phyloP scores from a whole-genome alignment of 805 yeast species.

The Ogataea salicorniae region DNA sequence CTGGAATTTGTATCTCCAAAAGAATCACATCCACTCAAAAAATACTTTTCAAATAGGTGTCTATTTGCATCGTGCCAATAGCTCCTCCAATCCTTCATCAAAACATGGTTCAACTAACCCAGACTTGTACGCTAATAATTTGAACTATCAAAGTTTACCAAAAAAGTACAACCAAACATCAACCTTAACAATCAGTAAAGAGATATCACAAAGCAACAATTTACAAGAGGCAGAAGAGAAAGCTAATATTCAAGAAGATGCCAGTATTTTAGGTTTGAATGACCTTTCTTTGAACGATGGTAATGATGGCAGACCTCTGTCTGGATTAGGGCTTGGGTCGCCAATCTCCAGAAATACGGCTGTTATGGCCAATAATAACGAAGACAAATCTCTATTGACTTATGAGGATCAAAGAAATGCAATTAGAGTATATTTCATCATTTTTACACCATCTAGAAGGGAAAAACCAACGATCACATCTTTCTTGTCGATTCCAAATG shows the following conservation, averaged over 20 bases:
- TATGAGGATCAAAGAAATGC: constrained; percentile 44
- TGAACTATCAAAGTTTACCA: constrained; percentile 24
- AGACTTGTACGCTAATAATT: constrained; percentile 30
- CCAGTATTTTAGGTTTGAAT: constrained; percentile 12
- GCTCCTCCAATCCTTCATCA: constrained; percentile 31
- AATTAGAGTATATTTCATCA: constrained; percentile 47
- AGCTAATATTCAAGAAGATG: constrained; percentile 23
- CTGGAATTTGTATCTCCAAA: constrained; percentile 54
- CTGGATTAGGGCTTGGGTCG: neutral
- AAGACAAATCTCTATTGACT: constrained; percentile 29
- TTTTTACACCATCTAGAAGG: constrained; percentile 48
- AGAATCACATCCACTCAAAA: constrained; percentile 34
- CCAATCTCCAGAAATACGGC: neutral
- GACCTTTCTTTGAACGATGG: constrained; percentile 19
- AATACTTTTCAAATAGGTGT: constrained; percentile 50
- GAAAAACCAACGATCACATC: constrained; percentile 43
- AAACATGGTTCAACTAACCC: constrained; percentile 37
- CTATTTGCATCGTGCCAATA: constrained; percentile 46
- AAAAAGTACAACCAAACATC: constrained; percentile 9
- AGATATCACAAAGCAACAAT: constrained; percentile 2
- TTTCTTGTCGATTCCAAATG: constrained; percentile 51
- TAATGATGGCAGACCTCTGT: neutral
- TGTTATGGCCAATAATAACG: constrained; percentile 3
- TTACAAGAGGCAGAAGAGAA: constrained; percentile 16
- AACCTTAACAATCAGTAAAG: neutral